Evolutionary conservation across 305 asterid genomes (phyloP).

Genomic region (Solanum hybrid): DNA sequence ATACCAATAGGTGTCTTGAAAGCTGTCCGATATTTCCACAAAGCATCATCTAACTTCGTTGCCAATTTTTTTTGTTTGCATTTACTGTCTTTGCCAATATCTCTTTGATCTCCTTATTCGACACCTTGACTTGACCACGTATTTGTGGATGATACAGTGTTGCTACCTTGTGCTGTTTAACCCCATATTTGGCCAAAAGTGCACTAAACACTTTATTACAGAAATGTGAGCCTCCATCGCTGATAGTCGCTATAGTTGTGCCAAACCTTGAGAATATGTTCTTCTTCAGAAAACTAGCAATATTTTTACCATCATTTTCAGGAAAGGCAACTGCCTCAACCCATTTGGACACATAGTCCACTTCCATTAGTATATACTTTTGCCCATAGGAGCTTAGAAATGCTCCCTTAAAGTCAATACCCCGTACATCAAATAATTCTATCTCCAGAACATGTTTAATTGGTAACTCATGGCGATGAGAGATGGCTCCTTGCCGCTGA

Average conservation of each 20-base stretch:
- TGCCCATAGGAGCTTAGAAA: neutral
- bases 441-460: neutral
- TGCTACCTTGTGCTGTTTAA: neutral
- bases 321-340: neutral
- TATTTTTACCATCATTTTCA: neutral
- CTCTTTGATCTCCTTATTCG: neutral
- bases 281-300: neutral
- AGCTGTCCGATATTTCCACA: too few species aligned
- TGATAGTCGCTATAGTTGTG: neutral
- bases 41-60: too few species aligned
- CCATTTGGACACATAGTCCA: neutral
- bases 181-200: neutral
- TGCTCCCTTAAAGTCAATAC: neutral
- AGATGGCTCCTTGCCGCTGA: neutral
- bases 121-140: neutral
- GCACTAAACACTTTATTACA: neutral
- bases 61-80: too few species aligned
- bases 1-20: too few species aligned
- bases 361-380: neutral
- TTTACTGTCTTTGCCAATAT: neutral
- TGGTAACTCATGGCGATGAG: neutral
- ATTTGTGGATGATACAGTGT: neutral
- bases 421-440: neutral
- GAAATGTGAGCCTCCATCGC: neutral
- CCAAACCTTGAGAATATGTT: neutral